Percentiles rank a stretch among this genome's conserved stretches.
Evolutionary conservation across 352 stramenopile species (phyloP).

Genomic region (Peronospora farinosa): DNA sequence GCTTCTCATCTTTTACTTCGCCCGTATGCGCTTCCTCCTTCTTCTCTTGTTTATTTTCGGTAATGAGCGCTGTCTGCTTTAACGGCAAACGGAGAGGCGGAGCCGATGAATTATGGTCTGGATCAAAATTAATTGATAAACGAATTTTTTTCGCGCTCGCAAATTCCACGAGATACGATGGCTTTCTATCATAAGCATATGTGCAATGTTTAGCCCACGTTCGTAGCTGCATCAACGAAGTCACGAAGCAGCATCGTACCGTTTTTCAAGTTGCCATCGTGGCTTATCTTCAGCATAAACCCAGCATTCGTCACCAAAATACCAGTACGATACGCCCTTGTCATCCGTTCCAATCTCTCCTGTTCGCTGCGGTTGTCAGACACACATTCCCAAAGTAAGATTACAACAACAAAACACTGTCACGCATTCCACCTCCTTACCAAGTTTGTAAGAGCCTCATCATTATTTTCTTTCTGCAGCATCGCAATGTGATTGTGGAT

Average conservation of each 20-base stretch:
- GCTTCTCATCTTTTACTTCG: conserved; percentile 1
- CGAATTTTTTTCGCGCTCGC: conserved; percentile 68
- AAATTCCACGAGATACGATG: conserved; percentile 61
- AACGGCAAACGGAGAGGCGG: conserved; percentile 15
- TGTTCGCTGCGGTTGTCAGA: conserved; percentile 34
- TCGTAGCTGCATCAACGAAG: neutral
- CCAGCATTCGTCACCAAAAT: conserved; percentile 82
- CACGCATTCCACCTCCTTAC: conserved; percentile 25
- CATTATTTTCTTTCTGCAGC: conserved; percentile 60
- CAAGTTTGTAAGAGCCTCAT: conserved; percentile 51
- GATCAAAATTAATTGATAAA: conserved; percentile 72
- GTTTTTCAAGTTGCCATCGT: conserved; percentile 45
- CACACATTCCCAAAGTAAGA: conserved; percentile 6
- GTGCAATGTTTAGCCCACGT: neutral
- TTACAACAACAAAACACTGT: neutral
- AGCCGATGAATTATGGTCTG: conserved; percentile 20
- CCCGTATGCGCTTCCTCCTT: conserved; percentile 7
- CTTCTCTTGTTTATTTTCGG: conserved; percentile 10
- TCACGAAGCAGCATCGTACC: conserved; percentile 12
- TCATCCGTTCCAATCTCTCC: conserved; percentile 73
- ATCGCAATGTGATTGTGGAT: conserved; percentile 68
- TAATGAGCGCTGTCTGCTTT: conserved; percentile 10
- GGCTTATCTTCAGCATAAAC: conserved; percentile 77
- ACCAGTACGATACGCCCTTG: conserved; percentile 72
- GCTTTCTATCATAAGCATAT: conserved; percentile 23